Conservation (phyloP, 176 grass and related monocot species). For the Poa annua region DNA sequence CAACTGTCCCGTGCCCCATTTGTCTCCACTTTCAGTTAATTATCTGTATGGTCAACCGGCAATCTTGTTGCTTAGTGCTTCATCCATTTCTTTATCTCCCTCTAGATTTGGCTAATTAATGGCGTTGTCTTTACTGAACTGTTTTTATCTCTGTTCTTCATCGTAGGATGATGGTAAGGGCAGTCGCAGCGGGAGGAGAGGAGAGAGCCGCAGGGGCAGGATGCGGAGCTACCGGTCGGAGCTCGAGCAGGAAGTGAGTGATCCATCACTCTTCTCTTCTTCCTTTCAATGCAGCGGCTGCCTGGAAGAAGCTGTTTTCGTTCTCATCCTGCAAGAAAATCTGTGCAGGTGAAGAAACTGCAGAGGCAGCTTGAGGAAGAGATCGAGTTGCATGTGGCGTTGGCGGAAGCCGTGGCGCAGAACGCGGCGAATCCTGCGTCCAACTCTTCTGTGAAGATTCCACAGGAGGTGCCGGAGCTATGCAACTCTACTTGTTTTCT, state of each 20-base stretch:
- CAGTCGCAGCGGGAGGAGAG: constrained; percentile 48
- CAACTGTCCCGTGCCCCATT: constrained; percentile 34
- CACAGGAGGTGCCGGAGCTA: constrained; percentile 56
- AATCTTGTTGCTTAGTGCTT: constrained; percentile 53
- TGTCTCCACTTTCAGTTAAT: constrained; percentile 41
- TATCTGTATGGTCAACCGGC: constrained; percentile 47
- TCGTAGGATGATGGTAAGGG: constrained; percentile 65
- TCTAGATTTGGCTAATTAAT: not conserved
- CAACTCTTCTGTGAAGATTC: constrained; percentile 74
- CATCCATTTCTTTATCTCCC: not conserved
- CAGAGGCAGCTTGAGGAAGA: constrained; percentile 90
- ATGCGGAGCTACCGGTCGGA: constrained; percentile 67
- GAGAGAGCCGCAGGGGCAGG: constrained; percentile 43
- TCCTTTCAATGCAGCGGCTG: too few species aligned
- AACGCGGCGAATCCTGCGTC: constrained; percentile 44
- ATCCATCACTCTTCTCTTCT: constrained; percentile 26
- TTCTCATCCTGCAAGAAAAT: constrained; percentile 2
- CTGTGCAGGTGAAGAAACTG: constrained; percentile 71
- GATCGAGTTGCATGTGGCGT: constrained; percentile 71
- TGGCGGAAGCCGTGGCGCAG: constrained; percentile 70
- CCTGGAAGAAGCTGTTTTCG: too few species aligned
- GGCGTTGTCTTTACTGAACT: not conserved
- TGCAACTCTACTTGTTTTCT: not conserved
- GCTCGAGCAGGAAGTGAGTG: constrained; percentile 79
- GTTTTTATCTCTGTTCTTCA: constrained; percentile 35